Evolutionary conservation across 1,284 basidiomycete genomes (phyloP), one percentile per base, ranked within the genome.

Genomic region (Exobasidium rhododendri): DNA sequence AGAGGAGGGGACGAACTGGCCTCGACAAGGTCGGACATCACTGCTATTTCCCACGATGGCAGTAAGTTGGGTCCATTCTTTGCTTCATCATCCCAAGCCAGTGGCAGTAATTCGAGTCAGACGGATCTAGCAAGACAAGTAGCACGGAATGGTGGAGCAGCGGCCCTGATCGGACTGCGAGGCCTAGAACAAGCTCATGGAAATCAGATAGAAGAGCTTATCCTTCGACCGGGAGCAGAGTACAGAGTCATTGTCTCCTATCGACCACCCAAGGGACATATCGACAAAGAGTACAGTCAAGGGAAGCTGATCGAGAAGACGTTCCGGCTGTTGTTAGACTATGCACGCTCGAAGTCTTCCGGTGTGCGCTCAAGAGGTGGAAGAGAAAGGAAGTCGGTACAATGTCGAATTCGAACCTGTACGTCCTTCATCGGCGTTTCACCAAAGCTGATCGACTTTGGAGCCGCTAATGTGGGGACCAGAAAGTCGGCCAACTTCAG

Each of bases 391-490:
- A 80, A 79, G 49, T 73, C 73, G 2, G 71, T 83, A 30, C 71
- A 78, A 56, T 83, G 82, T 63, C 70, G 77, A 24, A 78, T 81
- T 56, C 73, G 82, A 54, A 82, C 81, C 2, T 84, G 83, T 69
- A 83, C 83, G 11, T 83, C 82, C 1, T 78, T 83, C 64, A 82
- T 84, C 68, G 68, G 72, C 31, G 77, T 83, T 50, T 46, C 61
- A 54, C 82, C 64, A 65, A 81, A 54, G 77, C 75, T 74, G 53
- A 79, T 83, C 59, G 83, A 84, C 66, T 82, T 83, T 63, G 83
- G 83, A 5, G 76, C 82, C 63, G 82, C 82, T n/a, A 82, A 82
- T 22, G 81, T 84, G 1, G 83, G 83, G 22, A 81, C 83, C 14
- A 78, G 78, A 50, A 82, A 81, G 71, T 76, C 80, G 43, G 75